These are phyloP conservation scores for Pyrenochaeta sp. DNA, from an alignment of 2,329 filamentous ascomycete genomes.

Conservation along the genomic window DNA sequence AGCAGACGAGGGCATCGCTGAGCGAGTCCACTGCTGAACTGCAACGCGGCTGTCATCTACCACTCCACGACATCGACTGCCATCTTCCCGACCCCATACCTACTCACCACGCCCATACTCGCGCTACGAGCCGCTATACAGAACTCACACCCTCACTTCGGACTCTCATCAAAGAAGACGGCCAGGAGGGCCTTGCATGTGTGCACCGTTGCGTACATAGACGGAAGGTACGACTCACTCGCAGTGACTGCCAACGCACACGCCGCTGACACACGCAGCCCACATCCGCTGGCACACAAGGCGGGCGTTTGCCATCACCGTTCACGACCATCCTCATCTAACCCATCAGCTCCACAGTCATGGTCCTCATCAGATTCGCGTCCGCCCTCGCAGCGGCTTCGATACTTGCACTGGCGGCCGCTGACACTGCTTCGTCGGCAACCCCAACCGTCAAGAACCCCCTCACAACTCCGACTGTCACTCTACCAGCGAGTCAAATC, in stretches of 20 bases:
- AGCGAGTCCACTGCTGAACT: conserved; percentile 41
- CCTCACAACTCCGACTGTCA: conserved; percentile 45
- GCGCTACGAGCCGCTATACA: conserved; percentile 7
- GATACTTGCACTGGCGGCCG: conserved; percentile 36
- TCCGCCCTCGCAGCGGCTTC: conserved; percentile 44
- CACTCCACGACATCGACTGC: conserved; percentile 12
- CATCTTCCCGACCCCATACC: conserved; percentile 7
- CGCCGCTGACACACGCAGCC: conserved; percentile 33
- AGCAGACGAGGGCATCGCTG: conserved; percentile 42
- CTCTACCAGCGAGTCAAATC: conserved; percentile 36
- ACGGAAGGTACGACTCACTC: conserved; percentile 31
- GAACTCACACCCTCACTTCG: conserved; percentile 3
- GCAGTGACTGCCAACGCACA: conserved; percentile 6
- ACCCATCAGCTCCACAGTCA: conserved; percentile 25
- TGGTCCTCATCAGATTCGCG: conserved; percentile 44
- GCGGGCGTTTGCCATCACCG: conserved; percentile 16
- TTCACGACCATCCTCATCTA: conserved; percentile 7
- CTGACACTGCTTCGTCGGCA: conserved; percentile 23
- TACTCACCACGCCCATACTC: conserved; percentile 7
- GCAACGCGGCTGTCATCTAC: conserved; percentile 20
- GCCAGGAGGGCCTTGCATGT: conserved; percentile 32
- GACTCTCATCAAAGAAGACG: conserved; percentile 3
- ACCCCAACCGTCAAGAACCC: conserved; percentile 25
- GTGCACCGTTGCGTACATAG: conserved; percentile 26
- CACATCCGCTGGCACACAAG: conserved; percentile 28